Base-by-base conservation (phyloP, 306 rosid species). In the Vicia villosa region DNA sequence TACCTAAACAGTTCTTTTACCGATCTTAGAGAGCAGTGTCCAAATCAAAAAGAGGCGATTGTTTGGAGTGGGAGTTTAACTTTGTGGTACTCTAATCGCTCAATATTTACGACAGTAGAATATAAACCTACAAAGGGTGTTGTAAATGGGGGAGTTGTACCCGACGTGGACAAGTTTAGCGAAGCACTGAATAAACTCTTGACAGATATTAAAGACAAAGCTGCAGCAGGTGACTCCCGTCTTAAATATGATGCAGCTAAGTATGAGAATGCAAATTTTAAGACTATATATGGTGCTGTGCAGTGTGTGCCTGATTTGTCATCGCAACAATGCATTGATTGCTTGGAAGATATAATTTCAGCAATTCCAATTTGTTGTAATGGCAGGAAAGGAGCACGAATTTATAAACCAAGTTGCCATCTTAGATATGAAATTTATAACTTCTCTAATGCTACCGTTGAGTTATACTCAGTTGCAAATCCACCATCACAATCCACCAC, bases 251-350 rank as follows among this genome's bases (percentile, higher is more conserved):
- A 7, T 0, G 17, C 17, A 55, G 38, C 0, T 19, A 5, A 13
- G 5, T 26, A 4, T 24, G 15, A 24, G 7, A 57, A 1, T 28
- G 16, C 66, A 0, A 8, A 14, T 11, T 15, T 9, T 21, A 6
- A 8, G 1, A 46, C 19, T 1, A 8, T 71, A 40, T 36, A 17
- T 16, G 87, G 68, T 42, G 42, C 58, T 14, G 54, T 21, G 2
- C 87, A 82, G 74, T 83, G 90, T 50, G 52, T 72, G 1, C 82
- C 82, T 8, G 82, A 83, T 69, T 60, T 85, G 54, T 36, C 81
- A 0, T 0, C 14, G 6, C 56, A 50, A 10, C 38, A 63, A 1
- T 86, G 90, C 42, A 37, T 0, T 22, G 1, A 1, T 3, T 83
- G 90, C 69, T 47, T 83, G 32, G 9, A 1, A 3, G 0, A 0